Base-by-base conservation (phyloP, 2,329 filamentous ascomycete species). In the Phialophora expanda region DNA sequence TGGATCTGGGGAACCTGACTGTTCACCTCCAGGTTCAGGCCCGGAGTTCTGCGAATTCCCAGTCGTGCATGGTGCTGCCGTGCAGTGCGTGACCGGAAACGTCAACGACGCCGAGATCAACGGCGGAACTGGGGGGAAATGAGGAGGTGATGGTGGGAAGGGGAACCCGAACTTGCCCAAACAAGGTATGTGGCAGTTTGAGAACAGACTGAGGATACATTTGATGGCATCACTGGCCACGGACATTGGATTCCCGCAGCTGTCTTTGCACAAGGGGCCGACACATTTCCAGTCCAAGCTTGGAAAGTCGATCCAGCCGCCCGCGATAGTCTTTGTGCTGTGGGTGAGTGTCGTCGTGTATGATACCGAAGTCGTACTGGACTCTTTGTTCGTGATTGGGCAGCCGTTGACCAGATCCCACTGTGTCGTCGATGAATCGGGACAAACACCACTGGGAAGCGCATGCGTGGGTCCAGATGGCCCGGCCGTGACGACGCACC, bases 261-360 rank as follows among this genome's bases (percentile, higher is more conserved):
- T 32, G 24, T 46, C 56, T 24, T 58, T 30, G 55, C 61, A 61
- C 50, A 65, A 26, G 46, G 57, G 53, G 22, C 62, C 62, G 11
- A 50, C 5, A 34, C 62, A 65, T 50, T 56, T 48, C 62, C 62
- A 65, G 17, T 38, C 24, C 46, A 38, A 65, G 20, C 51, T 61
- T 2, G 62, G 62, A 50, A 65, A 54, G n/a, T 38, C 30, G 44
- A 65, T 22, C 11, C 28, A 24, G 20, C 57, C 62, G 24, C 62
- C 62, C 20, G 50, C 20, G 34, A 61, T 61, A 24, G 32, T 26
- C 24, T 26, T 22, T 20, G 51, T 55, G 30, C 48, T 26, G 28
- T 65, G 44, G 41, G 14, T n/a, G 20, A 61, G 58, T 6, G 58
- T 51, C 7, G 58, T 46, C 12, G 44, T 61, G 44, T 32, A 61